Base-by-base conservation (phyloP, 2,329 filamentous ascomycete genomes). In the Fusarium metavorans region DNA sequence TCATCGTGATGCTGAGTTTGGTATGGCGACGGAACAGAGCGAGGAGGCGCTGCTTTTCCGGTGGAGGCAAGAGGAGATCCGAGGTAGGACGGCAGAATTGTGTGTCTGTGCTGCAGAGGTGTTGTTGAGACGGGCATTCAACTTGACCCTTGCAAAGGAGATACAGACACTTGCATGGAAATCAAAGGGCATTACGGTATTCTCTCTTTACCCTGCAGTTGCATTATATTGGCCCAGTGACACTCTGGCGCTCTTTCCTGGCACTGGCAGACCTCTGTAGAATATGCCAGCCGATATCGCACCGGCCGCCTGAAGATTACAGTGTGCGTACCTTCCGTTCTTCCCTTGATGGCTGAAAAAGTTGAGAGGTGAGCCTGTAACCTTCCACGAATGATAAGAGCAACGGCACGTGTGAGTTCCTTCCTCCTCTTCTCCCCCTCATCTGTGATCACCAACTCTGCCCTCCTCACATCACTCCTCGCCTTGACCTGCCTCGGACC, bases 81-180 rank as follows among this genome's bases (percentile, higher is more conserved):
- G 52, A 58, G 52, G 71, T 78, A 58, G 60, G 75, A 78, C 75
- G 52, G 54, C 63, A 69, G 60, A 35, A 57, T 58, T 25, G 39
- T 77, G 72, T 74, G 43, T 16, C 67, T 66, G 62, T 70, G 62
- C 54, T 69, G 65, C 68, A 41, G 48, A 66, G 45, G 23, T 61
- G 37, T 66, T 37, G 59, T 39, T 48, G 54, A 41, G 43, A 50
- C 25, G 34, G 48, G 20, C 23, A 52, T 32, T 43, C 20, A 13
- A 34, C 25, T 63, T 57, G 57, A 14, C 25, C 18, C 25, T 18
- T 32, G 57, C 18, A 54, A 54, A 9, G 43, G 43, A 48, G 48
- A 43, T 45, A 60, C 30, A 43, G 35, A 60, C 18, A 18, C 27
- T 30, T 18, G 34, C 25, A 48, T 48, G 43, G 23, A 41, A n/a